Percentiles rank a stretch among this genome's conserved stretches.
Conservation (phyloP, 768 basidiomycete species). For the Chalciporus piperatus region DNA sequence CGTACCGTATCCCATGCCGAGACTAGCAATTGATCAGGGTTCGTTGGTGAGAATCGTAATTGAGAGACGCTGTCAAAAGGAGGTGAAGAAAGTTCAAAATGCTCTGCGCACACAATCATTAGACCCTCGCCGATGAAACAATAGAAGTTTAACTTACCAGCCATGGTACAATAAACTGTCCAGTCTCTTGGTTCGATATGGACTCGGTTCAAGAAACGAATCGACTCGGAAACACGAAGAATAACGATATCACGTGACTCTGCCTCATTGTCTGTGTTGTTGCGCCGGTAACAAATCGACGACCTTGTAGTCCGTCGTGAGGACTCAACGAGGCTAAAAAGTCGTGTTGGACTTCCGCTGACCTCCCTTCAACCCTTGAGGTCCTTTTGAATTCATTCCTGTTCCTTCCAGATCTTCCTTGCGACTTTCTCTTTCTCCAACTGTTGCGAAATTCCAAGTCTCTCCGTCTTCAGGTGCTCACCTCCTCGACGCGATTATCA, state of each 20-base stretch:
- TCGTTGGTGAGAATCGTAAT: slow-evolving; percentile 75
- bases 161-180: slow-evolving; percentile 6
- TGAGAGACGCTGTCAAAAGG: slow-evolving; percentile 86
- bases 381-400: neutral
- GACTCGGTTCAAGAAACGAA: neutral
- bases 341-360: neutral
- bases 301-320: neutral
- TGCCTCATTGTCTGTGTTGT: neutral
- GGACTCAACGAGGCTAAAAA: slow-evolving; percentile 1
- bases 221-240: too few species aligned
- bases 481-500: neutral
- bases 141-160: slow-evolving; percentile 6
- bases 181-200: too few species aligned
- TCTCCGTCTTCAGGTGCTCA: neutral
- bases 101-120: slow-evolving; percentile 17
- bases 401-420: neutral
- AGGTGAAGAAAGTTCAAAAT: slow-evolving; percentile 54
- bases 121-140: neutral
- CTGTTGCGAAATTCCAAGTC: neutral
- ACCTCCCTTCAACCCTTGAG: neutral
- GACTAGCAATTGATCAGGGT: slow-evolving; percentile 76
- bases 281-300: too few species aligned
- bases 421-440: too few species aligned
- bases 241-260: slow-evolving; percentile 11
- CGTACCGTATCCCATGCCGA: slow-evolving; percentile 86